Evolutionary conservation across 371 early-diverging fungal genomes (phyloP).

Genomic region (Caulochytrium protostelioides): DNA sequence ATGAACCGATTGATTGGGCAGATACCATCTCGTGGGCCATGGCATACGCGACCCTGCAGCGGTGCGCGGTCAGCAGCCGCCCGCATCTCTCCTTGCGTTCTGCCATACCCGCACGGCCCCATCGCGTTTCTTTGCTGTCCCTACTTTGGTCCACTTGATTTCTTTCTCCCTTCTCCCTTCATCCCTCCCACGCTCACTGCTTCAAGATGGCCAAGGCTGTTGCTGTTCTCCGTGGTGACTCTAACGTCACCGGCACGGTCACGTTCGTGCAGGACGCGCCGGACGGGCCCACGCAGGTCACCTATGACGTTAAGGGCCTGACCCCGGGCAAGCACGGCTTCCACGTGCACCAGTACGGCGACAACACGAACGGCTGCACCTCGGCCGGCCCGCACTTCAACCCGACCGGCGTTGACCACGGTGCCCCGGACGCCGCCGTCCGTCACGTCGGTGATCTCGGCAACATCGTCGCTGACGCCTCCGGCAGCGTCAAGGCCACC

Average conservation of each 20-base stretch:
- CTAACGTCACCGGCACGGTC: conserved; percentile 42
- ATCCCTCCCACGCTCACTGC: not conserved
- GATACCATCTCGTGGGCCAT: no score
- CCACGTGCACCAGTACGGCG: conserved; percentile 63
- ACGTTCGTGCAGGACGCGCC: conserved; percentile 40
- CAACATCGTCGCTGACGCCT: conserved; percentile 36
- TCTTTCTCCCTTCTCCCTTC: not conserved
- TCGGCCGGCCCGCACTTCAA: conserved; percentile 45
- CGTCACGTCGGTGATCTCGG: conserved; percentile 80
- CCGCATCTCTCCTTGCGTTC: no score
- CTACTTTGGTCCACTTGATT: no score
- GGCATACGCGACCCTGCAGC: no score
- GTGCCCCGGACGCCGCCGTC: conserved; percentile 35
- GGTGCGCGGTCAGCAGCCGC: no score
- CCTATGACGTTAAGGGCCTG: conserved; percentile 37
- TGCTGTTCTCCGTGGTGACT: conserved; percentile 12
- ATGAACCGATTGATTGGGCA: no score
- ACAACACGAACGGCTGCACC: conserved; percentile 38
- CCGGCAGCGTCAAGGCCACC: conserved; percentile 29
- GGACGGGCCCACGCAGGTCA: conserved; percentile 26
- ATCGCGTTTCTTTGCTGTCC: no score
- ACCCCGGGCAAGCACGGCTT: conserved; percentile 61
- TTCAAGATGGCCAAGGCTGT: conserved; percentile 16
- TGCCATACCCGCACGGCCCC: no score
- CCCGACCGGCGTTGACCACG: conserved; percentile 51